Percentiles rank a stretch among this genome's conserved stretches.
phyloP scores from a whole-genome alignment of 1,284 basidiomycete genomes.

The Microbotryum intermedium region DNA sequence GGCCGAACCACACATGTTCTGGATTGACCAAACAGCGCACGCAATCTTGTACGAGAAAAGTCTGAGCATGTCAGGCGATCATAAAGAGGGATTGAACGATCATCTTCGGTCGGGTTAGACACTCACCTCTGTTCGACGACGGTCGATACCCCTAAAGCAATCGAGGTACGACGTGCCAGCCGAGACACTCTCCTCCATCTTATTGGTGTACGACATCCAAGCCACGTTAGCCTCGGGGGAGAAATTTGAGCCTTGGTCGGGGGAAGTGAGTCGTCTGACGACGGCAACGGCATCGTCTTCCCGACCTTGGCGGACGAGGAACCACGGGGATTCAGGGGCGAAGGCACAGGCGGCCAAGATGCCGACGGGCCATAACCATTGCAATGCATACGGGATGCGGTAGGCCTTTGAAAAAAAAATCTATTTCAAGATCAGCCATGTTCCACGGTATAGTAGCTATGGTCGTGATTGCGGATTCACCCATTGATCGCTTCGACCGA shows the following conservation, averaged over 20 bases:
- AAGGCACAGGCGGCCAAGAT: slow-evolving; percentile 37
- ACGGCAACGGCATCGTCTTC: slow-evolving; percentile 43
- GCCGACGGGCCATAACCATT: slow-evolving; percentile 34
- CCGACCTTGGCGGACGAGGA: slow-evolving; percentile 44
- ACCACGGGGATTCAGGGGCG: slow-evolving; percentile 43
- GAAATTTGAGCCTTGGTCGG: slow-evolving; percentile 38
- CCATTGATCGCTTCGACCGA: background rate
- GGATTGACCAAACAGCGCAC: slow-evolving; percentile 30
- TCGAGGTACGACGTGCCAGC: slow-evolving; percentile 41
- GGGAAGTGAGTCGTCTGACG: slow-evolving; percentile 40
- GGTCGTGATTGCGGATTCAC: no score
- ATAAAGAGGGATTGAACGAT: no score
- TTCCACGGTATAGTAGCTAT: no score
- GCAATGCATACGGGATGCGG: slow-evolving; percentile 42
- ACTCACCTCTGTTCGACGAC: slow-evolving; percentile 42
- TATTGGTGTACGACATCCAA: slow-evolving; percentile 41
- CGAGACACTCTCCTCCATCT: slow-evolving; percentile 39
- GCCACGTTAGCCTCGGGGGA: slow-evolving; percentile 31
- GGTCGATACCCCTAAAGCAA: slow-evolving; percentile 44
- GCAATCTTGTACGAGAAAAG: no score
- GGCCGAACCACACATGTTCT: slow-evolving; percentile 31
- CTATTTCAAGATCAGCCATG: no score
- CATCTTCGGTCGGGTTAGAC: no score
- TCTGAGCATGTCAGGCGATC: no score
- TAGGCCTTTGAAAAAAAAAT: slow-evolving; percentile 34